A percentile compares a stretch with the other conserved stretches of the same genome.
Evolutionary conservation across 83 land plant genomes (phyloP).

Genomic region (Thuja plicata): DNA sequence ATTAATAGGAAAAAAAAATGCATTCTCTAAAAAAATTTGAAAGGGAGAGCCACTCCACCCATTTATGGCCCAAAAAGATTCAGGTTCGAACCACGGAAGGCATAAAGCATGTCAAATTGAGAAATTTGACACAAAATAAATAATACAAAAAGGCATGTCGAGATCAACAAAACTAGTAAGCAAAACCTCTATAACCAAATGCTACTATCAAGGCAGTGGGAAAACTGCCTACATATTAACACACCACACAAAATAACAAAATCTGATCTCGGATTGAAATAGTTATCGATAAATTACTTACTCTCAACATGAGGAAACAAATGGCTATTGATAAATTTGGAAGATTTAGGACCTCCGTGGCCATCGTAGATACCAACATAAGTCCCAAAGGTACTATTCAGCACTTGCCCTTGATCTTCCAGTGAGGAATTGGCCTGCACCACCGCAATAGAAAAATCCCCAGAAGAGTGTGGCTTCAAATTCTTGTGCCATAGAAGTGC

Average conservation of each 20-base stretch:
- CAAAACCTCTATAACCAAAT: not conserved
- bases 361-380: slow-evolving; percentile 75
- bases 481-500: slow-evolving; percentile 52
- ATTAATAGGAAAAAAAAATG: too few relatives aligned
- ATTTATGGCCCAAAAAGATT: not conserved
- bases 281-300: slow-evolving; percentile 11
- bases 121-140: not conserved
- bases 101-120: not conserved
- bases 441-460: slow-evolving; percentile 75
- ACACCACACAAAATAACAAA: not conserved
- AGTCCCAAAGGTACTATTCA: slow-evolving; percentile 50
- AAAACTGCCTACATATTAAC: not conserved
- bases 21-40: too few relatives aligned
- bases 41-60: too few relatives aligned
- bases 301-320: slow-evolving; percentile 50
- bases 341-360: slow-evolving; percentile 77
- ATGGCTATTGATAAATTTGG: slow-evolving; percentile 48
- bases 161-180: not conserved
- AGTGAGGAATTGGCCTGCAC: too few relatives aligned
- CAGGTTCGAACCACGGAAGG: not conserved
- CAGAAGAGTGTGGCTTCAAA: slow-evolving; percentile 53
- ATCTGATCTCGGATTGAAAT: not conserved
- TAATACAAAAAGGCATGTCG: not conserved
- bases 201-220: not conserved
- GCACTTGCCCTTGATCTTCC: slow-evolving; percentile 69